These are phyloP conservation scores for Torrubiellomyces zombiae DNA, from an alignment of 2,329 filamentous ascomycete species.

Conservation along the genomic window DNA sequence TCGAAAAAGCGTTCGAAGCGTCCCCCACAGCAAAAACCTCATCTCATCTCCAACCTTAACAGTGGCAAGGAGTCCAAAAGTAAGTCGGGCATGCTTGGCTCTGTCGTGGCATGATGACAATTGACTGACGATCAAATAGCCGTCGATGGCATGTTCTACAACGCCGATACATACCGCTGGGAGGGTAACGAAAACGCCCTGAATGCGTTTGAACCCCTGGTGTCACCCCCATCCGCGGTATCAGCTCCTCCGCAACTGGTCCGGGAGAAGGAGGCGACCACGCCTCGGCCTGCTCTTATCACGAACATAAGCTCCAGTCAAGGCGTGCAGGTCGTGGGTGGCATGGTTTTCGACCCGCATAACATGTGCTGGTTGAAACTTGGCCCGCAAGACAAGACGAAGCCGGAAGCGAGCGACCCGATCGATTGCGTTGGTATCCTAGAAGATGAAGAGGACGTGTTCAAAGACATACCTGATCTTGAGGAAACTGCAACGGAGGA, in stretches of 20 bases:
- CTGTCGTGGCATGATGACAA: constrained; percentile 27
- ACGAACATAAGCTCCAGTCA: constrained; percentile 74
- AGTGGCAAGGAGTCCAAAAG: constrained; percentile 62
- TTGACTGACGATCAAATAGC: no score
- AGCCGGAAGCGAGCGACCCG: constrained; percentile 34
- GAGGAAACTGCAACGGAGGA: constrained; percentile 47
- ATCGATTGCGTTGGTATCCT: constrained; percentile 51
- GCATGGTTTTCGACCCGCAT: constrained; percentile 95
- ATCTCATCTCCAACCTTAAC: constrained; percentile 74
- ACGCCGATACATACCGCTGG: constrained; percentile 74
- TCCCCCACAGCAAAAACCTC: constrained; percentile 57
- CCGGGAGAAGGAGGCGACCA: constrained; percentile 40
- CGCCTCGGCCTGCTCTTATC: constrained; percentile 64
- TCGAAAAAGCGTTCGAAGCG: constrained; percentile 41
- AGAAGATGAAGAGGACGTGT: constrained; percentile 83
- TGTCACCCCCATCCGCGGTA: constrained; percentile 33
- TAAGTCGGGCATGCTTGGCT: constrained; percentile 35
- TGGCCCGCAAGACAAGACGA: constrained; percentile 27
- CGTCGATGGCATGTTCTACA: constrained; percentile 96
- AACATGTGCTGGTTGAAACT: constrained; percentile 97
- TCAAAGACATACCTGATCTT: constrained; percentile 86
- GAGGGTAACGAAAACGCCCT: constrained; percentile 89
- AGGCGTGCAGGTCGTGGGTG: constrained; percentile 85
- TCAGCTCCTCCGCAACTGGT: constrained; percentile 21
- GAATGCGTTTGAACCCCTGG: constrained; percentile 55